Evolutionary conservation across 768 basidiomycete species (phyloP).

Genomic region (Scleroderma bovista): DNA sequence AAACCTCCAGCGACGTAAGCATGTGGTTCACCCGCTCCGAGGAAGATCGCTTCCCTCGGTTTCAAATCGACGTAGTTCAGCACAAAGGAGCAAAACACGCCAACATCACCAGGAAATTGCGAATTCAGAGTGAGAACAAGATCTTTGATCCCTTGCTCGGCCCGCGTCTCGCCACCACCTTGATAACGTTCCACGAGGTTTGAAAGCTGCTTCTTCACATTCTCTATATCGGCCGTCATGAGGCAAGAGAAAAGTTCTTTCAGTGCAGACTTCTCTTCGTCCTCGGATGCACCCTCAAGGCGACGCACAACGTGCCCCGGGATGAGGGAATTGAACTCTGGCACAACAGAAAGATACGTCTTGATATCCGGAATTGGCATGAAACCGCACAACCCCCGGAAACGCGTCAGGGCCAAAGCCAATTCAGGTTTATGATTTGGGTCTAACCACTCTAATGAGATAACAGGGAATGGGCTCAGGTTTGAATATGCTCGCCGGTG

Average conservation of each 20-base stretch:
- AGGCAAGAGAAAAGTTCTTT: conserved; percentile 73
- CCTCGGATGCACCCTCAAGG: conserved; percentile 34
- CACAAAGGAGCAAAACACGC: conserved; percentile 86
- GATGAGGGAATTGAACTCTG: conserved; percentile 74
- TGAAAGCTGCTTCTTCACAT: conserved; percentile 50
- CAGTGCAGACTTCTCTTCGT: conserved; percentile 56
- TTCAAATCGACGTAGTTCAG: conserved; percentile 79
- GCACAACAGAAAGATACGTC: conserved; percentile 55
- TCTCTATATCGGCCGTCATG: conserved; percentile 67
- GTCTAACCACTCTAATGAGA: conserved; percentile 44
- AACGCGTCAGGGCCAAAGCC: conserved; percentile 93
- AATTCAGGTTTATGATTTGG: conserved; percentile 98
- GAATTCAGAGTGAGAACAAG: conserved; percentile 57
- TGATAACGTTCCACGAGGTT: conserved; percentile 61
- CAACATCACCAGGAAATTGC: conserved; percentile 91
- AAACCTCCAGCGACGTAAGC: conserved; percentile 91
- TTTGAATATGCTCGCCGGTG: conserved; percentile 56
- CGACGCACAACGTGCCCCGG: conserved; percentile 51
- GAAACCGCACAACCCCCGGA: conserved; percentile 91
- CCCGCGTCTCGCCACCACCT: conserved; percentile 31
- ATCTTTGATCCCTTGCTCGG: conserved; percentile 46
- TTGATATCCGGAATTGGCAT: conserved; percentile 73
- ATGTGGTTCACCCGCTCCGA: conserved; percentile 95
- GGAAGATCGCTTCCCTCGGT: conserved; percentile 87
- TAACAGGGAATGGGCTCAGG: background rate